Percentiles rank a stretch among this genome's conserved stretches.
phyloP scores from a whole-genome alignment of 2,329 filamentous ascomycete genomes.

The Beauveria rudraprayagi region DNA sequence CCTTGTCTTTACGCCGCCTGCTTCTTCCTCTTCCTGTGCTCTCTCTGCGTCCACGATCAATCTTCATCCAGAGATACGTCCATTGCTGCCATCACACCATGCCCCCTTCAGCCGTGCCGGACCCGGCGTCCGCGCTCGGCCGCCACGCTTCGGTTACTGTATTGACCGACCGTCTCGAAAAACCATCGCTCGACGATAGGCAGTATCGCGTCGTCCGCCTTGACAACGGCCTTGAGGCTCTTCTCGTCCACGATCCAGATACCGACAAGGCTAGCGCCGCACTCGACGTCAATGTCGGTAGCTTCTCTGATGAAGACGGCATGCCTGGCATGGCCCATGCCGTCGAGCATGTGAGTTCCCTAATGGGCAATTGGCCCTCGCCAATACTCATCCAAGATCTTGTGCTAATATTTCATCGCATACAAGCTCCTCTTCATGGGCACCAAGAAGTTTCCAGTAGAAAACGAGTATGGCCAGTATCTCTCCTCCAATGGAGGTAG shows the following conservation, averaged over 20 bases:
- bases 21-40: not conserved
- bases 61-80: not conserved
- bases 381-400: constrained; percentile 13
- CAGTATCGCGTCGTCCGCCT: constrained; percentile 81
- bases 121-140: constrained; percentile 19
- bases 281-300: constrained; percentile 91
- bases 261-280: constrained; percentile 96
- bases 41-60: not conserved
- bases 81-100: not conserved
- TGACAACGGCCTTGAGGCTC: constrained; percentile 77
- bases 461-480: constrained; percentile 94
- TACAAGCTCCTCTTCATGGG: constrained; percentile 84
- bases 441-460: constrained; percentile 91
- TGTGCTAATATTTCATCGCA: not conserved
- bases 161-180: constrained; percentile 67
- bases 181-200: constrained; percentile 76
- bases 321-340: constrained; percentile 95
- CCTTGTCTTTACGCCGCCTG: constrained; percentile 4
- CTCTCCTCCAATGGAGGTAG: constrained; percentile 81
- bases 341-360: constrained; percentile 66
- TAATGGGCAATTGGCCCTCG: constrained; percentile 3
- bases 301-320: constrained; percentile 83
- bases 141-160: constrained; percentile 25
- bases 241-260: constrained; percentile 87
- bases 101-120: constrained; percentile 21